Base-by-base conservation (phyloP, 345 rosid species). In the Adansonia digitata region DNA sequence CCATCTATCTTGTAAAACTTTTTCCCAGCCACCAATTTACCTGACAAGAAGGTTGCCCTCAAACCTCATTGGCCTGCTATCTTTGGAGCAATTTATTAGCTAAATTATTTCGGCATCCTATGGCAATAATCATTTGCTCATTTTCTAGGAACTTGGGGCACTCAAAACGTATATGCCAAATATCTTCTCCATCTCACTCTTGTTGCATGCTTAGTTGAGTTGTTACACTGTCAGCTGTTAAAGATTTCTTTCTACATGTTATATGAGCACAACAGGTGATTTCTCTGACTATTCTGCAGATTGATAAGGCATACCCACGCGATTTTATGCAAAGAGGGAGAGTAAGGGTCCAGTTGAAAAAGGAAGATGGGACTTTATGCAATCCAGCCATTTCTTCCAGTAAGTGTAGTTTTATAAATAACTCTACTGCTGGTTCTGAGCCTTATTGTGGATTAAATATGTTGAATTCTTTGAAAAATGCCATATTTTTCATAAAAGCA, bases 271-370 rank as follows among this genome's bases (percentile, higher is more conserved):
- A n/a, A 2, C 42, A n/a, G 24, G 15, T 76, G 45, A 15, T 46
- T 37, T 66, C 40, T 57, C 48, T 75, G n/a, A 52, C 13, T 66
- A 0, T 74, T 60, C 79, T 61, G 80, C 76, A 95, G 94, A 78
- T 88, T 79, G 96, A 93, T 75, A 93, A 95, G 86, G 97, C 93
- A 20, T 95, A 93, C 72, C 98, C 98, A 4, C 90, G 98, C 0
- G 97, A 95, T 85, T 95, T 86, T 81, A 89, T 93, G 97, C 99
- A 95, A 93, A 72, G 86, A 77, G 99, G 98, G 74, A 90, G 98
- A 82, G 98, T 93, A 48, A 91, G 98, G 74, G 95, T 91, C 5
- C 77, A 80, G 73, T 86, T 95, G 80, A 95, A 85, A 83, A 87
- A 79, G 78, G 98, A 90, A 80, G 99, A 95, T 79, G 99, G 98